Evolutionary conservation across 1,139 yeast species (phyloP), one percentile per base, ranked within the genome.

Genomic region (Schizosaccharomyces versatilis): DNA sequence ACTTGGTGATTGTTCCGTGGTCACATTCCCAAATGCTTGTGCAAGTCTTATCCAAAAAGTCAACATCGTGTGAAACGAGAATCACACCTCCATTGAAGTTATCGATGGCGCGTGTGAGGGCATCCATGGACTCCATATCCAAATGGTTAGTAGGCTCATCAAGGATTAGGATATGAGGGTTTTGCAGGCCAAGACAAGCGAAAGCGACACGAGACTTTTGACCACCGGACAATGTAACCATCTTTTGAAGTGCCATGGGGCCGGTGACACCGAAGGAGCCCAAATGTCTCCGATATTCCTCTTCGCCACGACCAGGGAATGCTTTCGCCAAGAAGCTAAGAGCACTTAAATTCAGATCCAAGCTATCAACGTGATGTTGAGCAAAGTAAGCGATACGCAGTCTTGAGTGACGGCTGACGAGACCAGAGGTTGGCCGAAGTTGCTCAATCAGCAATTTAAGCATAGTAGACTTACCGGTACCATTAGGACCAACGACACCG

Each of bases 111-210:
- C 82, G 93, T 7, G 94, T 81, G 60, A 90, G 74, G 0, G 98
- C 97, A 68, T 90, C 98, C 82, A 97, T 88, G 59, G 98, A 98
- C 69, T 90, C 96, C 69, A 93, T 78, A 81, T 90, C 99, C 77
- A 90, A 78, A 70, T 90, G 99, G 71, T 90, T 90, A 8, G 97
- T 85, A 69, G 99, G 99, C 75, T 93, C 99, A 73, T 90, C 99
- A 62, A 90, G 73, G 64, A 90, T 98, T 63, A 90, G 73, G 52
- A 90, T 79, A 66, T 90, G 98, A n/a, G 98, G 98, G 60, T 81
- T 82, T 60, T 77, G 77, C 64, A 90, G 73, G 69, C 97, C 86
- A 61, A 90, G 74, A 19, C 95, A 90, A 10, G 98, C 97, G 71
- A 90, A 90, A 0, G 97, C 97, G 51, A 90, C 98, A 71, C 98